A percentile compares a stretch with the other conserved stretches of the same genome.
Conservation (phyloP, 176 grass and related monocot species). For the Phragmites australis region DNA sequence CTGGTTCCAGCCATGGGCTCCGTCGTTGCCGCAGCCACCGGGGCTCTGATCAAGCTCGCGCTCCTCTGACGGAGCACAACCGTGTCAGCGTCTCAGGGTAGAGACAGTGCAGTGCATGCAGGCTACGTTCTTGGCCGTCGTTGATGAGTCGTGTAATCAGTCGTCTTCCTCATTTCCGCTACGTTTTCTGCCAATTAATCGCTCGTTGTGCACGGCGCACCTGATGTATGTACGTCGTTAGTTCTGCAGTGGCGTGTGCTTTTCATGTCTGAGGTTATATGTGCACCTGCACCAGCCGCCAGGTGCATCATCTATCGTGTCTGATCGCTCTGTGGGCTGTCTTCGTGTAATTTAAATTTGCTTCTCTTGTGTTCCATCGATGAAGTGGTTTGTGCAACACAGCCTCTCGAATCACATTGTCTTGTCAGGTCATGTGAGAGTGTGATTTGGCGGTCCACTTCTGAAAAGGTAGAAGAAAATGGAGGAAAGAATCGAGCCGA, state of each 20-base stretch:
- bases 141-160: constrained; percentile 7
- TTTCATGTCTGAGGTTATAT: background rate
- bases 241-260: background rate
- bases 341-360: background rate
- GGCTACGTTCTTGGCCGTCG: background rate
- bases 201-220: background rate
- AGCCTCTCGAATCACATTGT: background rate
- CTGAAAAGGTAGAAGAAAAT: background rate
- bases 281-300: background rate
- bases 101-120: constrained; percentile 47
- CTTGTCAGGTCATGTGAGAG: background rate
- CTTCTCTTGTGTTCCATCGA: background rate
- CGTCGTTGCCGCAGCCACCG: constrained; percentile 16
- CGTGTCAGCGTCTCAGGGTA: constrained; percentile 4
- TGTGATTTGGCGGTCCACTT: background rate
- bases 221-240: background rate
- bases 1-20: background rate
- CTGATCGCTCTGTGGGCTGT: background rate
- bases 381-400: background rate
- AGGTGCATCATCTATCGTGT: background rate
- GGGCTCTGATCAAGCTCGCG: constrained; percentile 40
- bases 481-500: background rate
- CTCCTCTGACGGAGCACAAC: constrained; percentile 32
- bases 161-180: background rate
- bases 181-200: background rate